Conservation (phyloP, 1,139 yeast genomes). For the Saccharomyces hybrid region DNA sequence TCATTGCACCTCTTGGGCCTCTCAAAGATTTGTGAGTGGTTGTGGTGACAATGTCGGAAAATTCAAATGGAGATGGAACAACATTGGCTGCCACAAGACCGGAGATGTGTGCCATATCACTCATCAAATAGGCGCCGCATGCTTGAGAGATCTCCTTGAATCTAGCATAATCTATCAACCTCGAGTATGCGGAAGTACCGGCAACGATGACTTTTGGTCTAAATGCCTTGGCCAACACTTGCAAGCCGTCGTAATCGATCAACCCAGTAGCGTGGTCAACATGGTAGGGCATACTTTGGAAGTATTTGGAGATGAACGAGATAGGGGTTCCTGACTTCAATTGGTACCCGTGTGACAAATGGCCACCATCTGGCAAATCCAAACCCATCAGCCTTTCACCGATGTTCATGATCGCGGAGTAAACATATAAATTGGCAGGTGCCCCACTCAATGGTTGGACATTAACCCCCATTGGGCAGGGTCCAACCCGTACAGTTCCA, state of each 20-base stretch:
- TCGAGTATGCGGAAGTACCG: constrained; percentile 93
- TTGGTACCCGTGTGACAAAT: constrained; percentile 92
- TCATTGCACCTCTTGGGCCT: constrained; percentile 99
- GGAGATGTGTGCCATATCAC: constrained; percentile 96
- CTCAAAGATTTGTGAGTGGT: constrained; percentile 95
- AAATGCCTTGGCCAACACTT: constrained; percentile 73
- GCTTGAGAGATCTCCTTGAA: constrained; percentile 84
- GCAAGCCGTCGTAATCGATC: constrained; percentile 85
- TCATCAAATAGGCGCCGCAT: constrained; percentile 84
- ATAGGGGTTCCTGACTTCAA: constrained; percentile 73
- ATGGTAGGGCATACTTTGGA: constrained; percentile 95
- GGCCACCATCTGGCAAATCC: constrained; percentile 96
- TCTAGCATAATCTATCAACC: constrained; percentile 83
- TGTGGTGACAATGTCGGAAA: constrained; percentile 92
- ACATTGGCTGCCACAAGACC: constrained; percentile 92
- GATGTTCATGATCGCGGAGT: constrained; percentile 82
- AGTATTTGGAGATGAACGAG: constrained; percentile 84
- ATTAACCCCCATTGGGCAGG: constrained; percentile 85
- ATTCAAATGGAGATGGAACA: constrained; percentile 86
- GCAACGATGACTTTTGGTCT: constrained; percentile 94
- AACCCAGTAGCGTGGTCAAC: constrained; percentile 77
- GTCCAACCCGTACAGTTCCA: constrained; percentile 70
- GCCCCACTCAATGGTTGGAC: constrained; percentile 93
- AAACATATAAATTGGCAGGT: constrained; percentile 90
- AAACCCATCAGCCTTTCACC: constrained; percentile 95